Evolutionary conservation across 2,329 filamentous ascomycete species (phyloP).

Genomic region (Coniosporium tulheliwenetii): DNA sequence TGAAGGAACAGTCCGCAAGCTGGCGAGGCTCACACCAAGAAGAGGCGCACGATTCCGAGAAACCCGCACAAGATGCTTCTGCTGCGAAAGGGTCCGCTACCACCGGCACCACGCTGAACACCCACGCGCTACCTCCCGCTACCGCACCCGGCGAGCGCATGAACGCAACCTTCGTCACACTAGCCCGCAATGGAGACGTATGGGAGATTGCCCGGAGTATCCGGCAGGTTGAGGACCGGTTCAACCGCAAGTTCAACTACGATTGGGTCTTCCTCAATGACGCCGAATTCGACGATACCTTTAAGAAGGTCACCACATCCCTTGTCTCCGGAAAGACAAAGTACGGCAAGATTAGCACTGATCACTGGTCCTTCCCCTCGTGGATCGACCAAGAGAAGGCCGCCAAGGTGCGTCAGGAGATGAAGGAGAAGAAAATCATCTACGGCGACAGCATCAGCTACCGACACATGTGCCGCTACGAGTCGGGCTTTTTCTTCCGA

Average conservation of each 20-base stretch:
- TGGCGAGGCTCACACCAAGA: constrained; percentile 10
- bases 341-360: constrained; percentile 76
- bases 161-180: constrained; percentile 94
- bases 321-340: constrained; percentile 86
- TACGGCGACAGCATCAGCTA: constrained; percentile 96
- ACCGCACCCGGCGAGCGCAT: constrained; percentile 56
- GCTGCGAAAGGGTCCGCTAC: constrained; percentile 12
- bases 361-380: constrained; percentile 95
- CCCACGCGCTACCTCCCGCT: constrained; percentile 16
- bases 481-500: constrained; percentile 98
- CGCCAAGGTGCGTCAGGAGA: constrained; percentile 78
- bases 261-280: constrained; percentile 99
- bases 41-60: constrained; percentile 5
- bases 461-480: constrained; percentile 98
- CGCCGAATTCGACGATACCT: constrained; percentile 78
- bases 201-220: constrained; percentile 97
- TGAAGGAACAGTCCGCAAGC: constrained; percentile 13
- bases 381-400: constrained; percentile 95
- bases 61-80: constrained; percentile 1
- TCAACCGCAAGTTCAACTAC: constrained; percentile 93
- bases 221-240: constrained; percentile 90
- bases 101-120: constrained; percentile 16
- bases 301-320: constrained; percentile 80
- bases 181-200: constrained; percentile 82
- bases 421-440: constrained; percentile 89